Evolutionary conservation across 352 stramenopile species (phyloP).

Genomic region (Phytophthora melonis): DNA sequence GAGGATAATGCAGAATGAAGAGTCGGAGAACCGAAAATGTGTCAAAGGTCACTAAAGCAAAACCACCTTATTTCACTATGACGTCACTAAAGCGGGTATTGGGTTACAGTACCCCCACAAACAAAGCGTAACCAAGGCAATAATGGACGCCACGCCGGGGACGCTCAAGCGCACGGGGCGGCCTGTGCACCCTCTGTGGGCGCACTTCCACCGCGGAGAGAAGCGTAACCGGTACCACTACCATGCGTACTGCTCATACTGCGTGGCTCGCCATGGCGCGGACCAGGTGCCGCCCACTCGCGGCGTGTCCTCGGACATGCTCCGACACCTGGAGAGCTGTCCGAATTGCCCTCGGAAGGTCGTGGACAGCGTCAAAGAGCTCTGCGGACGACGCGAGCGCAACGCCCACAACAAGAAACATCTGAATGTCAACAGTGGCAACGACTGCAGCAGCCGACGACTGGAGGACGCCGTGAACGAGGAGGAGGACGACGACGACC

Average conservation of each 20-base stretch:
- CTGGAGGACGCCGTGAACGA: slow-evolving; percentile 9
- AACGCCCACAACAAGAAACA: slow-evolving; percentile 37
- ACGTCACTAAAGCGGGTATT: slow-evolving; percentile 33
- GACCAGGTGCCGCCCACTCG: slow-evolving; percentile 73
- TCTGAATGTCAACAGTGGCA: background rate
- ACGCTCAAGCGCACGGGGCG: slow-evolving; percentile 73
- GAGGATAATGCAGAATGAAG: slow-evolving; percentile 22
- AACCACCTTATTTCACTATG: background rate
- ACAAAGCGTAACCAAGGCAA: background rate
- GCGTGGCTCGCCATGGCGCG: slow-evolving; percentile 62
- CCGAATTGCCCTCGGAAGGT: slow-evolving; percentile 72
- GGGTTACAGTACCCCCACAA: background rate
- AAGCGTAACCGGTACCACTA: slow-evolving; percentile 90
- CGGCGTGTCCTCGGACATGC: slow-evolving; percentile 83
- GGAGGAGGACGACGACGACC: slow-evolving; percentile 20
- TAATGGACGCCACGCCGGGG: background rate
- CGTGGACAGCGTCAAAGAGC: slow-evolving; percentile 67
- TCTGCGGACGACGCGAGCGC: slow-evolving; percentile 60
- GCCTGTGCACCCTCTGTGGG: slow-evolving; percentile 80
- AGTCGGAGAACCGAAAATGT: slow-evolving; percentile 16
- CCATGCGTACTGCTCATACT: slow-evolving; percentile 87
- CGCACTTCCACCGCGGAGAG: slow-evolving; percentile 84
- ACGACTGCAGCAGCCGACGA: background rate
- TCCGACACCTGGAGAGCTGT: slow-evolving; percentile 83
- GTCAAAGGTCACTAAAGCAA: slow-evolving; percentile 7